phyloP scores from a whole-genome alignment of 345 rosid genomes.

The Eucalyptus caleyi region DNA sequence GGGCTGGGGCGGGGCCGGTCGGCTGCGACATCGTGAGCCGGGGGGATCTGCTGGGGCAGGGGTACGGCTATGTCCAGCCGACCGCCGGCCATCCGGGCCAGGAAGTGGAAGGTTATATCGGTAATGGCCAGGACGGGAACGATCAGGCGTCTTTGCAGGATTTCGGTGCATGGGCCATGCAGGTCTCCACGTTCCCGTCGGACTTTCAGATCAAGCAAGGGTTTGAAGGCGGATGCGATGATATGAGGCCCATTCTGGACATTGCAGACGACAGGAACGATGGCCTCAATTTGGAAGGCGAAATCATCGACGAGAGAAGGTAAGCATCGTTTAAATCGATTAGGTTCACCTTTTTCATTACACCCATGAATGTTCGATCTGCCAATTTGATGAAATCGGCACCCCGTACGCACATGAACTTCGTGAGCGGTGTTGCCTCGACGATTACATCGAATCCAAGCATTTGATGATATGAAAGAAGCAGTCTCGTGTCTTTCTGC shows the following conservation, averaged over 20 bases:
- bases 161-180: constrained; percentile 6
- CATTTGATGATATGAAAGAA: neutral
- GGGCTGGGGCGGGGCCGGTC: neutral
- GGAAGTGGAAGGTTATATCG: neutral
- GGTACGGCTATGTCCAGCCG: neutral
- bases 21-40: constrained; percentile 1
- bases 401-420: neutral
- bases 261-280: constrained; percentile 20
- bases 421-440: neutral
- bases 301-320: neutral
- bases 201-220: constrained; percentile 5
- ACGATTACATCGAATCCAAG: neutral
- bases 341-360: neutral
- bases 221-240: constrained; percentile 13
- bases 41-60: neutral
- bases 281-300: constrained; percentile 14
- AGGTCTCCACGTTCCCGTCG: neutral
- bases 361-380: neutral
- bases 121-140: neutral
- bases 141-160: neutral
- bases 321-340: neutral
- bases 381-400: neutral
- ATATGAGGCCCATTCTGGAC: constrained; percentile 26
- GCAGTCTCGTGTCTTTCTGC: neutral
- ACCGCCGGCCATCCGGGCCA: neutral